These are phyloP conservation scores for Umbelopsis vinacea DNA, from an alignment of 192 early-diverging fungal genomes.

Conservation along the genomic window DNA sequence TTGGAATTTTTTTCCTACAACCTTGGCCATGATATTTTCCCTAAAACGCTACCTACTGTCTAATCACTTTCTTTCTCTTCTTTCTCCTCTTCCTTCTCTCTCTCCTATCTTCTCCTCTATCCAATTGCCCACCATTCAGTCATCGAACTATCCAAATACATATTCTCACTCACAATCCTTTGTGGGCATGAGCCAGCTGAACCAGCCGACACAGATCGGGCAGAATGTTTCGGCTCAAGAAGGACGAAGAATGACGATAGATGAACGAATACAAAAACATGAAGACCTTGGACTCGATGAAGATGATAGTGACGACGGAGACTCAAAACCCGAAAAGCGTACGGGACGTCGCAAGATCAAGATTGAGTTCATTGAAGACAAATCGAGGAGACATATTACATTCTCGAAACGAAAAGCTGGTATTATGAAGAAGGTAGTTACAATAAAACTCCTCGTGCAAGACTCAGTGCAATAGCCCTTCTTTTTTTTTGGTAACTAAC, in stretches of 20 bases:
- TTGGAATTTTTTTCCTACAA: neutral
- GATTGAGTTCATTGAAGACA: conserved; percentile 94
- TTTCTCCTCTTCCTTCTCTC: neutral
- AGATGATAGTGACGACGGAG: conserved; percentile 54
- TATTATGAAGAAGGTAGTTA: conserved; percentile 91
- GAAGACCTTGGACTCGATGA: conserved; percentile 45
- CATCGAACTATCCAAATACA: conserved; percentile 13
- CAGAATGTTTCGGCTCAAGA: neutral
- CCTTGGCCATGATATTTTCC: no score
- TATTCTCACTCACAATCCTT: conserved; percentile 11
- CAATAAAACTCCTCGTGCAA: no score
- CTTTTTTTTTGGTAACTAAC: no score
- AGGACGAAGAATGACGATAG: conserved; percentile 10
- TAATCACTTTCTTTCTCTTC: neutral
- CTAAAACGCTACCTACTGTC: no score
- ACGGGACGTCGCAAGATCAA: conserved; percentile 92
- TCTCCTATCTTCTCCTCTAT: neutral
- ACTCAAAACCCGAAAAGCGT: conserved; percentile 61
- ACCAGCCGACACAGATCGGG: conserved; percentile 2
- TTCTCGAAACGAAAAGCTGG: conserved; percentile 95
- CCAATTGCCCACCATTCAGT: conserved; percentile 18
- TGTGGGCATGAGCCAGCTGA: conserved; percentile 17
- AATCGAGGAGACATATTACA: conserved; percentile 89
- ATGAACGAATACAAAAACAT: conserved; percentile 18
- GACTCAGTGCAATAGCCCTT: no score